Evolutionary conservation across 495 filamentous ascomycete species (phyloP).

Genomic region (Tuber indicum): DNA sequence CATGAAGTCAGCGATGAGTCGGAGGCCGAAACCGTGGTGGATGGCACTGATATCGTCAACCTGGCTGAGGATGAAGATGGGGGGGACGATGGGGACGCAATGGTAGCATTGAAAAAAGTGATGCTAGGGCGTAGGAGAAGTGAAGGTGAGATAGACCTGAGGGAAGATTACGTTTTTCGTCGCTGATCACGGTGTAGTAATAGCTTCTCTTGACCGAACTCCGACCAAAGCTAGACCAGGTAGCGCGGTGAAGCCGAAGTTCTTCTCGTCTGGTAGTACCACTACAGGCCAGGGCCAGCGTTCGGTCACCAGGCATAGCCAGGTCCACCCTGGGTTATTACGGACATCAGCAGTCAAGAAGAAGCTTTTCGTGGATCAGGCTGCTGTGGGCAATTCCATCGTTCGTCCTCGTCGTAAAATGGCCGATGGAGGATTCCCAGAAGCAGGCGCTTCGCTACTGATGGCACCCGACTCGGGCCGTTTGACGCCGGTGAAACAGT

Average conservation of each 20-base stretch:
- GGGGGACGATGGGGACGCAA: constrained; percentile 36
- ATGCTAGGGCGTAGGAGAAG: constrained; percentile 30
- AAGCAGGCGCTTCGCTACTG: constrained; percentile 7
- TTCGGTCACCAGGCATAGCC: constrained; percentile 21
- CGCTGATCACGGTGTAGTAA: constrained; percentile 17
- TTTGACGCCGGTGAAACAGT: constrained; percentile 17
- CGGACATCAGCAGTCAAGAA: constrained; percentile 29
- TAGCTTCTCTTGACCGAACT: constrained; percentile 26
- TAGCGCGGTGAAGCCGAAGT: constrained; percentile 23
- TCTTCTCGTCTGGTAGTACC: constrained; percentile 22
- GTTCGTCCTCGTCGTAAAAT: constrained; percentile 18
- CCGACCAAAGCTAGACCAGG: constrained; percentile 25
- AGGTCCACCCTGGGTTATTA: constrained; percentile 26
- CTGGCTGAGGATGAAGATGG: constrained; percentile 20
- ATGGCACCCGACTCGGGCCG: constrained; percentile 8
- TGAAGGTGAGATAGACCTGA: constrained; percentile 16
- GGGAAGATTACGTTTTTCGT: neutral
- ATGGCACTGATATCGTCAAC: constrained; percentile 32
- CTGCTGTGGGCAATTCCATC: constrained; percentile 14
- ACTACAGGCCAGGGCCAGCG: constrained; percentile 10
- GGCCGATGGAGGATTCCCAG: constrained; percentile 29
- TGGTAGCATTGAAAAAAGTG: constrained; percentile 32
- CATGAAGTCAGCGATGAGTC: constrained; percentile 39
- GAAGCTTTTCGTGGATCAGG: constrained; percentile 32
- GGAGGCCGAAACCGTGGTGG: constrained; percentile 40